Evolutionary conservation across 2,329 filamentous ascomycete species (phyloP).

Genomic region (Penicillium expansum): DNA sequence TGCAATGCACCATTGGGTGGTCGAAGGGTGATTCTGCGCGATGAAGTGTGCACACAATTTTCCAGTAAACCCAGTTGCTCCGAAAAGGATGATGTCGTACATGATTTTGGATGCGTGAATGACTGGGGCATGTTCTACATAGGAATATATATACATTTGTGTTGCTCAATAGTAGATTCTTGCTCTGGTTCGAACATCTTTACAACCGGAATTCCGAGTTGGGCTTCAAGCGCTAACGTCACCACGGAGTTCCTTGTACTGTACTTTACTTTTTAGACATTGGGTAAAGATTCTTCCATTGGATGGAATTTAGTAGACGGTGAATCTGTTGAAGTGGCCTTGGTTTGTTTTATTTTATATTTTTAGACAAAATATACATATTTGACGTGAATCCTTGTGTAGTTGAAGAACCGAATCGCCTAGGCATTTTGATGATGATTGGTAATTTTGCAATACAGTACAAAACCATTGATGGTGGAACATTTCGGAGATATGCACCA

Average conservation of each 20-base stretch:
- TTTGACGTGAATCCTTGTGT: background rate
- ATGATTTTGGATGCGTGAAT: background rate
- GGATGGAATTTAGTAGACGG: no score
- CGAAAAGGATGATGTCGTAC: background rate
- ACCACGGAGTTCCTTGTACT: background rate
- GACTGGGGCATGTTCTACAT: no score
- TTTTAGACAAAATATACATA: background rate
- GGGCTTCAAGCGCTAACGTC: background rate
- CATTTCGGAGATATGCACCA: background rate
- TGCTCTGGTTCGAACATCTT: no score
- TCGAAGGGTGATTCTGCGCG: background rate
- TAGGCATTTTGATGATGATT: background rate
- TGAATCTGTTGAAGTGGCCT: no score
- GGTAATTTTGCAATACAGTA: background rate
- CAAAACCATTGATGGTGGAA: background rate
- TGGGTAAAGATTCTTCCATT: no score
- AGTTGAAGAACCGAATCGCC: background rate
- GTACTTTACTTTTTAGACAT: no score
- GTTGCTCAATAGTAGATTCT: no score
- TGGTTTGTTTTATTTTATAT: background rate
- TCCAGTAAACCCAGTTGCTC: background rate
- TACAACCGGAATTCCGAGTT: background rate
- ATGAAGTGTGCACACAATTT: background rate
- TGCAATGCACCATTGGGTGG: background rate
- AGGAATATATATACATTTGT: no score